A percentile compares a stretch with the other conserved stretches of the same genome.
Evolutionary conservation across 2,329 filamentous ascomycete genomes (phyloP).

Genomic region (Colletotrichum sojae): DNA sequence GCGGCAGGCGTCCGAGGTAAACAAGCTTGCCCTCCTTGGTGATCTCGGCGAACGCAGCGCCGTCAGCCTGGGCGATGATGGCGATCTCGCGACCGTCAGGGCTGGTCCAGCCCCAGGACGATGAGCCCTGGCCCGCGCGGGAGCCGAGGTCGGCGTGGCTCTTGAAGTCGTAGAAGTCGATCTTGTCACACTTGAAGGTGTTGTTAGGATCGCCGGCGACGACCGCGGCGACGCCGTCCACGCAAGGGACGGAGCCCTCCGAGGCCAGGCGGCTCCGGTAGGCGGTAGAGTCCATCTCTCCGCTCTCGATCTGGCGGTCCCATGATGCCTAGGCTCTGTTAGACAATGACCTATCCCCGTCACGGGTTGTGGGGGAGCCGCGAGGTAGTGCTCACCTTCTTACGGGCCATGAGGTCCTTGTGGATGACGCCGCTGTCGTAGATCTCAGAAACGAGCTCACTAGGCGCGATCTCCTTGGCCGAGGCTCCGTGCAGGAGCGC

Average conservation of each 20-base stretch:
- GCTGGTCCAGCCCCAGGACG: conserved; percentile 59
- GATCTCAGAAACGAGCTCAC: conserved; percentile 40
- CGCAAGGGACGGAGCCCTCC: conserved; percentile 39
- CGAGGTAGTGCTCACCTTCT: conserved; percentile 35
- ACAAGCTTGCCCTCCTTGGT: conserved; percentile 56
- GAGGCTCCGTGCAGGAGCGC: conserved; percentile 36
- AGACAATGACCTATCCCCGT: not conserved
- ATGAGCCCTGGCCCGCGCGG: conserved; percentile 46
- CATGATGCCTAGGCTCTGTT: conserved; percentile 25
- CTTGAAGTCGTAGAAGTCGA: conserved; percentile 65
- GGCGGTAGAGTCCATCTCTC: conserved; percentile 38
- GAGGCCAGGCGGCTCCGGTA: conserved; percentile 36
- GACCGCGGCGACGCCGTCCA: conserved; percentile 39
- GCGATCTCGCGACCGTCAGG: conserved; percentile 51
- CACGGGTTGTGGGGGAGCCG: not conserved
- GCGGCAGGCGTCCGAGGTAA: conserved; percentile 57
- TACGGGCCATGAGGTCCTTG: conserved; percentile 42
- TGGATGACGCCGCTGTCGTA: conserved; percentile 42
- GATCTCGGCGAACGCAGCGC: conserved; percentile 61
- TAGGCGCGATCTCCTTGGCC: conserved; percentile 43
- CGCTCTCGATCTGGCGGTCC: conserved; percentile 37
- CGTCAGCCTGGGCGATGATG: conserved; percentile 51
- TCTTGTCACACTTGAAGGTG: conserved; percentile 42
- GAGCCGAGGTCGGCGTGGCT: conserved; percentile 66
- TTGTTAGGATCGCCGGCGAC: conserved; percentile 40